Conservation (phyloP, 371 early-diverging fungal genomes). For the Mucor sp. region DNA sequence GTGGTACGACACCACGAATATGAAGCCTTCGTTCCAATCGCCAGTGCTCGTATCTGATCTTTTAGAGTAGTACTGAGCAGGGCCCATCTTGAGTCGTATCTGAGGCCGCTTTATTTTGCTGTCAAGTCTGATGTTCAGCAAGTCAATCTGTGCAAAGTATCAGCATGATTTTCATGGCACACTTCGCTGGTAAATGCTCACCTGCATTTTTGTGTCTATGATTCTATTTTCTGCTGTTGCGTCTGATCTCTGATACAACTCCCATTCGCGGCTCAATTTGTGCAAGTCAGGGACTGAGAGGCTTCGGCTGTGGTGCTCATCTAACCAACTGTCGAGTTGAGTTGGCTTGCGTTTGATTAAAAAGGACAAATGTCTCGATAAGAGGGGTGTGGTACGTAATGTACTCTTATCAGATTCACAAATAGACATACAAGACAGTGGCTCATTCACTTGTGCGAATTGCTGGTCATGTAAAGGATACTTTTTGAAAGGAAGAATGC, state of each 20-base stretch:
- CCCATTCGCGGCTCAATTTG: constrained; percentile 36
- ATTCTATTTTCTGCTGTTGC: constrained; percentile 14
- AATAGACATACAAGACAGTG: neutral
- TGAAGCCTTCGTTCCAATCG: constrained; percentile 78
- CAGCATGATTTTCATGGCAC: neutral
- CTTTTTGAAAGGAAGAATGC: neutral
- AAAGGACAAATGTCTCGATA: neutral
- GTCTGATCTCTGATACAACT: constrained; percentile 18
- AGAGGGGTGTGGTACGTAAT: neutral
- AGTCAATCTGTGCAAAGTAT: constrained; percentile 29
- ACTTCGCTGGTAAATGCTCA: neutral
- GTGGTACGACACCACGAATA: constrained; percentile 73
- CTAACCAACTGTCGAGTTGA: neutral
- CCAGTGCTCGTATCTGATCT: constrained; percentile 46
- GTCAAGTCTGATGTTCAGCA: constrained; percentile 40
- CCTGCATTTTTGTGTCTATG: constrained; percentile 28
- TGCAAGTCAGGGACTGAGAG: constrained; percentile 39
- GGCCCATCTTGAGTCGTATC: constrained; percentile 39
- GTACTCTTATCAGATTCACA: neutral
- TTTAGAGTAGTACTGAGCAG: constrained; percentile 39
- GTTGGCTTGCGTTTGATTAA: constrained; percentile 3
- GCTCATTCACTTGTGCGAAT: neutral
- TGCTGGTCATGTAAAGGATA: neutral
- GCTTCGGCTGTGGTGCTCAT: constrained; percentile 16
- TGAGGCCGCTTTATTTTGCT: constrained; percentile 30